Evolutionary conservation across 2,329 filamentous ascomycete genomes (phyloP).

Genomic region (Fusarium sp.): DNA sequence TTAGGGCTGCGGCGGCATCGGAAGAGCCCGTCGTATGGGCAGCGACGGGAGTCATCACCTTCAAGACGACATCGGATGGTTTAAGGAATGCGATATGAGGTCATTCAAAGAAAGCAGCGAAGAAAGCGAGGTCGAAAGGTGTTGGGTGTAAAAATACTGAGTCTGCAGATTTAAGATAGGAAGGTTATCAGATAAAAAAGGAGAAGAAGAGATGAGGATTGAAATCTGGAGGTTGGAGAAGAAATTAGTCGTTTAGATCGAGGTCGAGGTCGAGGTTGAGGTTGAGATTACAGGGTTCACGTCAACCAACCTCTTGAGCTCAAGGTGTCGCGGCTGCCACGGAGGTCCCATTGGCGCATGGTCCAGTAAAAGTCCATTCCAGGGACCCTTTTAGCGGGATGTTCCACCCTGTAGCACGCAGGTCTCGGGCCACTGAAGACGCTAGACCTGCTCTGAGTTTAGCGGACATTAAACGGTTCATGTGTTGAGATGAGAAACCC

Average conservation of each 20-base stretch:
- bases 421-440: slow-evolving; percentile 21
- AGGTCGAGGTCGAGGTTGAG: slow-evolving; percentile 1
- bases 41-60: slow-evolving; percentile 52
- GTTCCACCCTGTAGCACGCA: slow-evolving; percentile 27
- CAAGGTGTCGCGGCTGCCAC: slow-evolving; percentile 25
- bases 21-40: slow-evolving; percentile 46
- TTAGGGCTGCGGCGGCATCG: slow-evolving; percentile 60
- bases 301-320: slow-evolving; percentile 6
- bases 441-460: slow-evolving; percentile 29
- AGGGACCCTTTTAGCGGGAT: slow-evolving; percentile 27
- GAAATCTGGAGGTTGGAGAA: slow-evolving; percentile 1
- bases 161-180: neutral
- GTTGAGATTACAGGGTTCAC: slow-evolving; percentile 16
- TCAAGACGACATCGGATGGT: slow-evolving; percentile 30
- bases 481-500: slow-evolving; percentile 16
- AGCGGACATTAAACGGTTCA: slow-evolving; percentile 19
- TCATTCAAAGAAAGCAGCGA: slow-evolving; percentile 21
- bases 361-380: slow-evolving; percentile 6
- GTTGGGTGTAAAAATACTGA: neutral
- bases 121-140: neutral
- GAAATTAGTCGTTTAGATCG: slow-evolving; percentile 7
- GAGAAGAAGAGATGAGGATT: slow-evolving; percentile 5
- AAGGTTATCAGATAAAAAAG: neutral
- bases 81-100: slow-evolving; percentile 22
- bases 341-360: slow-evolving; percentile 15